phyloP scores from a whole-genome alignment of 140 eudicot species.

The Erigeron philadelphicus region DNA sequence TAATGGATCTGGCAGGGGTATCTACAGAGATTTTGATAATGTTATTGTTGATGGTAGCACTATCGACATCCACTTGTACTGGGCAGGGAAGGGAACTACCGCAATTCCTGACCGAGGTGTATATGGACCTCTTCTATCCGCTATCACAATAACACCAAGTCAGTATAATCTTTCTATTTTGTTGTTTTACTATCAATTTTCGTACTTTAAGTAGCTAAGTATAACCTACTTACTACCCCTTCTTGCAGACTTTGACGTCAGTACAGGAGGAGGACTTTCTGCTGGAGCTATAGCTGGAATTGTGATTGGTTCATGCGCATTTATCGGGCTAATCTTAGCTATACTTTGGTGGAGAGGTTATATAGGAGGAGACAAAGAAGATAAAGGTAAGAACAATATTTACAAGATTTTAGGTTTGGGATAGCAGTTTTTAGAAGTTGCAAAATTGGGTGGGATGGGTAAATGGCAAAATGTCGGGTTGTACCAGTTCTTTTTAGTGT shows the following conservation, averaged over 20 bases:
- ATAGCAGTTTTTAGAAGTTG: background rate
- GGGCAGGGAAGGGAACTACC: slow-evolving; percentile 91
- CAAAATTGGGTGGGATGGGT: background rate
- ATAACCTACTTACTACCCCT: slow-evolving; percentile 6
- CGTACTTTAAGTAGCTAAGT: slow-evolving; percentile 11
- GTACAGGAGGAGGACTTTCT: slow-evolving; percentile 50
- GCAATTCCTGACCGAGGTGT: slow-evolving; percentile 68
- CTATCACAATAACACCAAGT: slow-evolving; percentile 81
- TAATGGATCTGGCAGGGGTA: slow-evolving; percentile 50
- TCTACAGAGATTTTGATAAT: slow-evolving; percentile 35
- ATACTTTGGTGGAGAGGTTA: slow-evolving; percentile 49
- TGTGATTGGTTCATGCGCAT: slow-evolving; percentile 41
- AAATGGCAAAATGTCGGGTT: background rate
- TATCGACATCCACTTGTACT: slow-evolving; percentile 72
- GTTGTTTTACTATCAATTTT: background rate
- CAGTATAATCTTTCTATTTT: slow-evolving; percentile 27
- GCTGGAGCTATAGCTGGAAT: slow-evolving; percentile 56
- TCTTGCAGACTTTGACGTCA: slow-evolving; percentile 54
- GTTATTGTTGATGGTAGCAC: slow-evolving; percentile 56
- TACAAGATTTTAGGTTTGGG: background rate
- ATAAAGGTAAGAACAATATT: slow-evolving; percentile 37
- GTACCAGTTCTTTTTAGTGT: background rate
- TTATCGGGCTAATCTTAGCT: slow-evolving; percentile 33
- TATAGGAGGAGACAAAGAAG: slow-evolving; percentile 46
- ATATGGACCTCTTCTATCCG: slow-evolving; percentile 86